These are phyloP conservation scores for Trichosporon sp. DNA, from an alignment of 1,284 basidiomycete species.

Conservation along the genomic window DNA sequence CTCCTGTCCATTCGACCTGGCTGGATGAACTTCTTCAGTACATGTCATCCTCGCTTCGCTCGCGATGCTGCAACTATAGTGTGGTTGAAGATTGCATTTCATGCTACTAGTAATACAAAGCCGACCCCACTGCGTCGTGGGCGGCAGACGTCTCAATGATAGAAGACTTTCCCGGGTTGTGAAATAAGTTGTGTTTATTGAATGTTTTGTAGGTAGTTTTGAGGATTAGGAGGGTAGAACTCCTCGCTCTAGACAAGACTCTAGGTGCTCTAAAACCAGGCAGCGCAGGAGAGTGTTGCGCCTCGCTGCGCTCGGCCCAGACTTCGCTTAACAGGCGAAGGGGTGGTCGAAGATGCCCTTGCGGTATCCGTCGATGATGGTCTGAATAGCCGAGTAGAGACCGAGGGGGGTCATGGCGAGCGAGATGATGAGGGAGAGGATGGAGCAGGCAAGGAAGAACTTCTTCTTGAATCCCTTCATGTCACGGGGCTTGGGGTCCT, in stretches of 20 bases:
- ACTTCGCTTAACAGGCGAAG: conserved; percentile 42
- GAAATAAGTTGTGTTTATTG: conserved; percentile 1
- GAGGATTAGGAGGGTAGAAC: not conserved
- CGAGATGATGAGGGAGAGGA: conserved; percentile 35
- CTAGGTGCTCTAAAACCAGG: not conserved
- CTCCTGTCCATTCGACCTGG: too few species aligned
- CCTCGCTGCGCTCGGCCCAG: not conserved
- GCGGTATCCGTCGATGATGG: conserved; percentile 48
- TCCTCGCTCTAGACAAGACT: not conserved
- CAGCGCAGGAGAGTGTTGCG: too few species aligned
- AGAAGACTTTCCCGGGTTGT: conserved; percentile 9
- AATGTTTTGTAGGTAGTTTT: not conserved
- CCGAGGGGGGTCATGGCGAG: conserved; percentile 49
- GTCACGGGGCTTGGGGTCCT: conserved; percentile 27
- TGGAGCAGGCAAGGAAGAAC: conserved; percentile 36
- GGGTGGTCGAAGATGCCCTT: conserved; percentile 45
- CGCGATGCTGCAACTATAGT: not conserved
- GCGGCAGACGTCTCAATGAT: not conserved
- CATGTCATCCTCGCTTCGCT: too few species aligned
- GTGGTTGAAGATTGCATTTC: not conserved
- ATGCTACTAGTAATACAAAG: conserved; percentile 19
- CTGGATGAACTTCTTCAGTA: too few species aligned
- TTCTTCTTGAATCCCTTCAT: conserved; percentile 31
- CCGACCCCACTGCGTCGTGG: not conserved
- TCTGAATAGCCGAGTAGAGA: conserved; percentile 48